Conservation (phyloP, 805 yeast species). For the Hanseniaspora guilliermondii region DNA sequence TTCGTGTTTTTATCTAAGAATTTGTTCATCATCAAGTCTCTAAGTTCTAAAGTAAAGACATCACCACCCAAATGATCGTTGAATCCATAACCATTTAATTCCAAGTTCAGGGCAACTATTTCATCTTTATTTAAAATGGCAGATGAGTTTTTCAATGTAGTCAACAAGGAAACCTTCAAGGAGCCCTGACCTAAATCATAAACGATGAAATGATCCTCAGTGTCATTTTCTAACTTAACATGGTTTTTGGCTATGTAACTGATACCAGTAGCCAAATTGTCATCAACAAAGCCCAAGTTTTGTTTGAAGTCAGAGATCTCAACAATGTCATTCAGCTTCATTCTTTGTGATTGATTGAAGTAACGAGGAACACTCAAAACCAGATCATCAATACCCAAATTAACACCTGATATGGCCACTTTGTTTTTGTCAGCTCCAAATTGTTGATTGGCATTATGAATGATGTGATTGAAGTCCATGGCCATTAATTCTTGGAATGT, state of each 20-base stretch:
- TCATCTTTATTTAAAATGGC: constrained; percentile 21
- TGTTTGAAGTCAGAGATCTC: constrained; percentile 54
- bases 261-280: constrained; percentile 83
- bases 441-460: constrained; percentile 46
- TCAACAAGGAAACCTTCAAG: constrained; percentile 62
- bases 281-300: constrained; percentile 58
- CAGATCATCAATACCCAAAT: constrained; percentile 42
- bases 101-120: constrained; percentile 32
- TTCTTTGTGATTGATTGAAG: constrained; percentile 52
- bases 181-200: constrained; percentile 92
- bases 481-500: constrained; percentile 72
- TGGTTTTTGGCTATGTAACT: constrained; percentile 45
- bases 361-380: constrained; percentile 70
- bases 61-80: constrained; percentile 68
- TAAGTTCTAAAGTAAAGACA: constrained; percentile 51
- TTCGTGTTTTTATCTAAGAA: constrained; percentile 30
- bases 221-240: constrained; percentile 34
- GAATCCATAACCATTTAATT: constrained; percentile 59
- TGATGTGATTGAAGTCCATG: constrained; percentile 62
- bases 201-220: constrained; percentile 51
- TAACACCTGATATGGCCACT: constrained; percentile 37
- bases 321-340: constrained; percentile 60
- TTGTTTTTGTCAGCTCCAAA: constrained; percentile 35
- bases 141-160: constrained; percentile 41
- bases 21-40: constrained; percentile 46